Conservation (phyloP, 495 filamentous ascomycete genomes). For the Margaritispora aquatica region DNA sequence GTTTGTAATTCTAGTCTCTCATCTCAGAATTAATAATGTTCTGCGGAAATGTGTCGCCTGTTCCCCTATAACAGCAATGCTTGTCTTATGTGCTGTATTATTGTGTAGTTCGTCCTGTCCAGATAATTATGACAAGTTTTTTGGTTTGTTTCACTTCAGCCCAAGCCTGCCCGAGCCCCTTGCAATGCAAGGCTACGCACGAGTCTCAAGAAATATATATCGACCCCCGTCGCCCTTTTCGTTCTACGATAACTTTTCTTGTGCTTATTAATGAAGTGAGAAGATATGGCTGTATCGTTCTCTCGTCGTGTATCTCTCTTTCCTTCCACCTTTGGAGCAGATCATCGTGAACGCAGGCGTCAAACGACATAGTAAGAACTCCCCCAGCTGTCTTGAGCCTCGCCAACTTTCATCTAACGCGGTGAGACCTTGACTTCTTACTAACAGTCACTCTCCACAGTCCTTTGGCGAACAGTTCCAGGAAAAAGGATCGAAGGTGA, state of each 20-base stretch:
- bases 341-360: constrained; percentile 3
- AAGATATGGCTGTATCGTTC: constrained; percentile 11
- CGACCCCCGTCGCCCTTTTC: background rate
- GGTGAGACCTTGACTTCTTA: background rate
- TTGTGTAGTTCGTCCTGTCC: background rate
- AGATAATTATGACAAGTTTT: background rate
- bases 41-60: background rate
- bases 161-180: background rate
- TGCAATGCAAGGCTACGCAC: constrained; percentile 9
- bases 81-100: background rate
- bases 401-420: background rate
- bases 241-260: background rate
- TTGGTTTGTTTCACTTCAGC: constrained; percentile 1
- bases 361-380: constrained; percentile 11
- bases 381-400: background rate
- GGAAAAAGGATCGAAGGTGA: constrained; percentile 41
- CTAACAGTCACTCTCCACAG: constrained; percentile 7
- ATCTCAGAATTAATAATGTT: constrained; percentile 20
- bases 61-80: too few relatives aligned
- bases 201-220: constrained; percentile 14
- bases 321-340: constrained; percentile 5
- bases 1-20: constrained; percentile 26
- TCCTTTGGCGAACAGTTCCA: constrained; percentile 41
- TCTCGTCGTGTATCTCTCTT: constrained; percentile 15
- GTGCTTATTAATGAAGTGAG: background rate